Conservation (phyloP, 139 green algal species). For the Volvox reticuliferus region DNA sequence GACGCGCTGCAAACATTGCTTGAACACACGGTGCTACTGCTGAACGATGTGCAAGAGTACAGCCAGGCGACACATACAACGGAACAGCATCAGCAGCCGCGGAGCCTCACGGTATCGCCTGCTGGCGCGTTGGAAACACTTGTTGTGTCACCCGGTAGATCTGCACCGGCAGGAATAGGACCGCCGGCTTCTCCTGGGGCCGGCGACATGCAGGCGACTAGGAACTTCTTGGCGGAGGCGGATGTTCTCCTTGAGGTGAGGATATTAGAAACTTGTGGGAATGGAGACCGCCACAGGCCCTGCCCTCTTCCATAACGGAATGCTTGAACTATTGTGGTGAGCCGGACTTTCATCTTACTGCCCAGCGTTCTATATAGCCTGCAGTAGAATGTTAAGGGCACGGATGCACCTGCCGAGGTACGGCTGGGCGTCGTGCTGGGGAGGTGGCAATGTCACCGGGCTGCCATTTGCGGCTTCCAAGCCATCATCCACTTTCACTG, state of each 20-base stretch:
- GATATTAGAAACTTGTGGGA: too few species aligned
- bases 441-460: too few species aligned
- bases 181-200: background rate
- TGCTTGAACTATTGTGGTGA: too few species aligned
- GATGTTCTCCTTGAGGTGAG: constrained; percentile 9
- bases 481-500: too few species aligned
- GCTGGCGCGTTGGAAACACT: background rate
- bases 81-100: background rate
- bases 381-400: too few species aligned
- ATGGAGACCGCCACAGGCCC: too few species aligned
- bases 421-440: too few species aligned
- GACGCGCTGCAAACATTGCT: constrained; percentile 64
- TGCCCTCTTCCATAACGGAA: too few species aligned
- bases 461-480: too few species aligned
- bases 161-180: background rate
- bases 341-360: too few species aligned
- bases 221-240: constrained; percentile 18
- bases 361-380: too few species aligned
- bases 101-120: background rate
- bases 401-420: too few species aligned
- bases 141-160: background rate
- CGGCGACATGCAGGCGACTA: background rate
- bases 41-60: constrained; percentile 57
- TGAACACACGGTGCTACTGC: constrained; percentile 59
- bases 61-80: constrained; percentile 8